Percentiles rank a stretch among this genome's conserved stretches.
These are phyloP conservation scores for Erigeron canadensis DNA, from an alignment of 129 eudicot species.

Conservation along the genomic window DNA sequence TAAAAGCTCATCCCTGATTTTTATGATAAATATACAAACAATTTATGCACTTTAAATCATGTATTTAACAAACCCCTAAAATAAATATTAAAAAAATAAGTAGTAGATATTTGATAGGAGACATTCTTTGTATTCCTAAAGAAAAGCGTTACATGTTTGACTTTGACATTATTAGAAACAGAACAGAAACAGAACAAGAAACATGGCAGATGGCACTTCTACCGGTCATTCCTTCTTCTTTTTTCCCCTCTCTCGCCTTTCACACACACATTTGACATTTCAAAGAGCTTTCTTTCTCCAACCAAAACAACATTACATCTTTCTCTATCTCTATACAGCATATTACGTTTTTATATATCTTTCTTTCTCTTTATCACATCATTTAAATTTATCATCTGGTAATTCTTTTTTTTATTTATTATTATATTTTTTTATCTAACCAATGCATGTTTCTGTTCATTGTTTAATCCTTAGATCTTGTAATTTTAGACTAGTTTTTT, in stretches of 20 bases:
- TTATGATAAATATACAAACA: no score
- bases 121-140: no score
- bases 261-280: constrained; percentile 4
- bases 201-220: constrained; percentile 38
- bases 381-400: no score
- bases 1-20: no score
- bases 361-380: no score
- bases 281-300: neutral
- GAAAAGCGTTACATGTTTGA: no score
- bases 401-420: constrained; percentile 7
- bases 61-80: no score
- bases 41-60: no score
- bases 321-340: neutral
- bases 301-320: neutral
- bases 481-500: neutral
- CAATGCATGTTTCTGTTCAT: constrained; percentile 4
- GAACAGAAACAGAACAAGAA: neutral
- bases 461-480: constrained; percentile 25
- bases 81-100: no score
- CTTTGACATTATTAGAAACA: no score
- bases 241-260: neutral
- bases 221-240: constrained; percentile 28
- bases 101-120: no score
- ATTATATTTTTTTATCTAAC: neutral
- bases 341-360: constrained; percentile 11